Evolutionary conservation across 345 rosid species (phyloP), one percentile per base, ranked within the genome.

Genomic region (Rhizophora mangle): DNA sequence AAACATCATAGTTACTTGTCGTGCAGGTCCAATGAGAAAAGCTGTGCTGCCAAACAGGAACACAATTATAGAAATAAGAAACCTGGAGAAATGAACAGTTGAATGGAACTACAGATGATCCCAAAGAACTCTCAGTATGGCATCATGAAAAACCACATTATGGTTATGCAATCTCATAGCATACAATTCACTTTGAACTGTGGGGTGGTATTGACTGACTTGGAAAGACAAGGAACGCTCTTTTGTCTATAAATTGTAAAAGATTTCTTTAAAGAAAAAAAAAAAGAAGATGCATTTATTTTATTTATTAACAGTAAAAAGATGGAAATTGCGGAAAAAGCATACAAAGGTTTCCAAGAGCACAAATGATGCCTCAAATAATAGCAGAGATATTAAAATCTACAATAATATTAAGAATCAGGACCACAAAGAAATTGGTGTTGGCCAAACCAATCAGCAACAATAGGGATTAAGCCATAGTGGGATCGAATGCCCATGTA

Each of bases 1-100:
- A 67, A 95, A 85, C 99, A 92, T 95, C 99, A 92, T 92, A 30
- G 81, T 82, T 53, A 92, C 54, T 72, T 95, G 99, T 68, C 78
- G 88, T 69, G 57, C 82, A 79, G 84, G 82, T 79, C 99, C 98
- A 74, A 88, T 80, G 65, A 95, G 87, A 75, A 95, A 91, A 78
- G 83, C 99, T 90, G 99, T 95, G 89, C 97, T 95, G 96, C 85
- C 96, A 82, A 79, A 78, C 64, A 74, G 29, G 70, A 68, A 72
- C 70, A 65, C 63, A 67, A 74, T 49, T 65, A 82, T 39, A 69
- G 77, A 63, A 66, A 31, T 69, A 63, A 70, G 72, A 72, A 60
- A 60, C 52, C 49, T 29, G 43, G 34, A 52, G 47, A 15, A 29
- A 49, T 22, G 64, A 74, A n/a, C 43, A 63, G 11, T 26, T 26